These are phyloP conservation scores for Cutaneotrichosporon cyanovorans DNA, from an alignment of 1,284 basidiomycete species.

Conservation along the genomic window DNA sequence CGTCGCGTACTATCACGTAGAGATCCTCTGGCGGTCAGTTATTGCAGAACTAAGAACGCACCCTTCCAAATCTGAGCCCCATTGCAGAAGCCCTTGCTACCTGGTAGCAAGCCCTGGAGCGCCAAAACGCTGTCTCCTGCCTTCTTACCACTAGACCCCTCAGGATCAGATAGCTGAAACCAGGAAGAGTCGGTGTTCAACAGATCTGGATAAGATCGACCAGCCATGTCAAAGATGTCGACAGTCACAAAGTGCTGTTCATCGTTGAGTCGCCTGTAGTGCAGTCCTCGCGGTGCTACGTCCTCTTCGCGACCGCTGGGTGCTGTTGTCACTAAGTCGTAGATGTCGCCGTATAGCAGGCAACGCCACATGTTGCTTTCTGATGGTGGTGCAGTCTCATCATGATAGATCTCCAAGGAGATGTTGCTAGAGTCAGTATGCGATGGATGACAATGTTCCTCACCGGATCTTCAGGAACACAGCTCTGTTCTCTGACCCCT, in stretches of 20 bases:
- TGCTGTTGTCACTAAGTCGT: constrained; percentile 16
- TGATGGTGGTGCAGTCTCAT: neutral
- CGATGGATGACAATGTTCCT: neutral
- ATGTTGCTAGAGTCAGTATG: constrained; percentile 1
- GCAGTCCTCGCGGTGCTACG: constrained; percentile 11
- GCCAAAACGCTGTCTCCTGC: constrained; percentile 1
- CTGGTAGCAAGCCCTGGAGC: constrained; percentile 1
- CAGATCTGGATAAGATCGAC: constrained; percentile 34
- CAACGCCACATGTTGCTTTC: constrained; percentile 22
- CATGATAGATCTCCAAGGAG: neutral
- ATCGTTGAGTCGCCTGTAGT: constrained; percentile 28
- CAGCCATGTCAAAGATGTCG: constrained; percentile 39
- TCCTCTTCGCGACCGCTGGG: neutral
- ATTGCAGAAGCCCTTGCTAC: neutral
- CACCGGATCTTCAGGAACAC: constrained; percentile 33
- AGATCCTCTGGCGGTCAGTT: constrained; percentile 16
- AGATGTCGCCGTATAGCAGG: constrained; percentile 34
- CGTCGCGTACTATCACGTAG: constrained; percentile 16
- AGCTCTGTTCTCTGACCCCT: constrained; percentile 17
- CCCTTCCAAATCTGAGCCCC: constrained; percentile 7
- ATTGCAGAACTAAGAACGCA: neutral
- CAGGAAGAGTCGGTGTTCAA: constrained; percentile 16
- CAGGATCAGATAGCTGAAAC: constrained; percentile 1
- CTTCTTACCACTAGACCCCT: neutral
- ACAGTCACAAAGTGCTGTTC: constrained; percentile 22